These are phyloP conservation scores for Pyrenula massariospora DNA, from an alignment of 495 filamentous ascomycete genomes.

Conservation along the genomic window DNA sequence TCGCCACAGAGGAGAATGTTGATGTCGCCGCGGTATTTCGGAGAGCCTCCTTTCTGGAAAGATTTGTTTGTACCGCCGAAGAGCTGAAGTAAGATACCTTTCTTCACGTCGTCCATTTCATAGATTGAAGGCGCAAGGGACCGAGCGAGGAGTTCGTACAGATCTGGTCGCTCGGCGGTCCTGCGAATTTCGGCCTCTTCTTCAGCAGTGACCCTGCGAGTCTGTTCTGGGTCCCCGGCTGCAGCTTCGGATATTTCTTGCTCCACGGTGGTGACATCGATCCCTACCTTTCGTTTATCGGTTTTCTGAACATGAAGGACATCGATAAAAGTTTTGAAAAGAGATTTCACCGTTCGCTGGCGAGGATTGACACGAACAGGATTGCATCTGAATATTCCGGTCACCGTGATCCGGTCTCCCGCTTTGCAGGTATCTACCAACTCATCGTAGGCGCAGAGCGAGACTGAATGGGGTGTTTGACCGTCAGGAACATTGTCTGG, in stretches of 20 bases:
- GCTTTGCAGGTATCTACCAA: slow-evolving; percentile 96
- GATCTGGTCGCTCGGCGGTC: slow-evolving; percentile 69
- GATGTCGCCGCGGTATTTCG: slow-evolving; percentile 92
- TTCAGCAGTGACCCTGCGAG: slow-evolving; percentile 74
- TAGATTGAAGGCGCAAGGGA: slow-evolving; percentile 92
- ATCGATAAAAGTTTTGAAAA: slow-evolving; percentile 98
- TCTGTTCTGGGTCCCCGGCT: slow-evolving; percentile 65
- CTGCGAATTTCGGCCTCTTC: slow-evolving; percentile 82
- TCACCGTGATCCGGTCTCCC: slow-evolving; percentile 91
- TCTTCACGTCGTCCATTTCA: slow-evolving; percentile 98
- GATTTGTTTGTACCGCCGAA: slow-evolving; percentile 99
- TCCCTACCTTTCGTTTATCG: slow-evolving; percentile 85
- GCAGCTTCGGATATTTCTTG: slow-evolving; percentile 69
- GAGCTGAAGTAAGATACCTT: slow-evolving; percentile 88
- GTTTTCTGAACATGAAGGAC: slow-evolving; percentile 92
- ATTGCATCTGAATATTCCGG: slow-evolving; percentile 89
- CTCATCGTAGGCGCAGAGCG: slow-evolving; percentile 92
- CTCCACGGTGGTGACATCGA: slow-evolving; percentile 81
- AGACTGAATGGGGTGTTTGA: slow-evolving; percentile 97
- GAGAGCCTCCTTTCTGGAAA: slow-evolving; percentile 91
- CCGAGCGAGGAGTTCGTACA: slow-evolving; percentile 87
- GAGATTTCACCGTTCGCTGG: slow-evolving; percentile 79
- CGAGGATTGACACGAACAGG: slow-evolving; percentile 93
- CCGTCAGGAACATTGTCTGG: slow-evolving; percentile 89
- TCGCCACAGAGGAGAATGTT: slow-evolving; percentile 95